Percentiles rank a stretch among this genome's conserved stretches.
These are phyloP conservation scores for Brassica juncea DNA, from an alignment of 345 rosid species.

Conservation along the genomic window DNA sequence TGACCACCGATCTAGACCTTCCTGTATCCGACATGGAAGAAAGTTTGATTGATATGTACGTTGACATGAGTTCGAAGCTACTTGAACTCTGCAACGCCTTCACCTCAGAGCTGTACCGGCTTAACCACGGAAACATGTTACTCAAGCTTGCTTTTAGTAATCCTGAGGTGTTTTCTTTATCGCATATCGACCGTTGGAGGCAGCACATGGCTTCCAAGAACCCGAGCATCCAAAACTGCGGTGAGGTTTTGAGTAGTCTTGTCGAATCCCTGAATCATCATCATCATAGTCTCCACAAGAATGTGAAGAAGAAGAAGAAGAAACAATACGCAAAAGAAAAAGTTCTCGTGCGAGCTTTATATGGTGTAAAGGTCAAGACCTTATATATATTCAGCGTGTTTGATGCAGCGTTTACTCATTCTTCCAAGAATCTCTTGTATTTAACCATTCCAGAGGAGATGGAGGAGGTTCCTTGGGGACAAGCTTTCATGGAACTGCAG, in stretches of 20 bases:
- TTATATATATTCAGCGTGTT: conserved; percentile 62
- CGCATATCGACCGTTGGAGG: conserved; percentile 66
- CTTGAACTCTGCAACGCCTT: conserved; percentile 72
- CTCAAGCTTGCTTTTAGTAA: conserved; percentile 66
- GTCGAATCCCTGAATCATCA: conserved; percentile 43
- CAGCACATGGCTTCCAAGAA: conserved; percentile 58
- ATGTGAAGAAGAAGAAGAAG: conserved; percentile 50
- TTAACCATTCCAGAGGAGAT: conserved; percentile 44
- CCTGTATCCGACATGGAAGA: conserved; percentile 74
- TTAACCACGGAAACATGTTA: conserved; percentile 68
- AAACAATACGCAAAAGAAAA: conserved; percentile 67
- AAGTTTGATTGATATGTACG: conserved; percentile 66
- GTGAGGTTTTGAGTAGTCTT: conserved; percentile 50
- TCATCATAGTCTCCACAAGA: conserved; percentile 21
- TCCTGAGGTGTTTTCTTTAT: conserved; percentile 27
- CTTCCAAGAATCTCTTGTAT: conserved; percentile 49
- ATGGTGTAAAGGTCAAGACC: conserved; percentile 74
- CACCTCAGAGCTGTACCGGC: conserved; percentile 66
- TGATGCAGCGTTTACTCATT: conserved; percentile 67
- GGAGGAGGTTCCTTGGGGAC: conserved; percentile 32
- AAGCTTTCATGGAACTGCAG: conserved; percentile 1
- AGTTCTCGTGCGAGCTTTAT: conserved; percentile 74
- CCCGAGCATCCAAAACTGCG: conserved; percentile 57
- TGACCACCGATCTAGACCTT: conserved; percentile 59
- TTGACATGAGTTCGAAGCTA: conserved; percentile 70